These are phyloP conservation scores for Xylaria telfairii DNA, from an alignment of 495 filamentous ascomycete genomes.

Conservation along the genomic window DNA sequence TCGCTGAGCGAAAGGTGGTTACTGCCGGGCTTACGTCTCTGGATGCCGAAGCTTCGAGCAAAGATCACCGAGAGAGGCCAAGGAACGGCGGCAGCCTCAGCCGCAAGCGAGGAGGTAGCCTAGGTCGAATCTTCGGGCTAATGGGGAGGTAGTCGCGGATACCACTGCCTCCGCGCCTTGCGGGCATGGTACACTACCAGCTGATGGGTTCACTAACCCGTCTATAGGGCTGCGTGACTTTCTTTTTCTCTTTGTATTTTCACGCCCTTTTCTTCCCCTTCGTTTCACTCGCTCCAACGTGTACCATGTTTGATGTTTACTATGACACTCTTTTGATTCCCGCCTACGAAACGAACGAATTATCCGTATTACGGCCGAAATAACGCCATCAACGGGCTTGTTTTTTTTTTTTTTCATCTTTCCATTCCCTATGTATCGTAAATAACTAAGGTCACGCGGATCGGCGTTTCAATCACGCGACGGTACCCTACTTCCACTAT, in stretches of 20 bases:
- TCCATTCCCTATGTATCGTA: neutral
- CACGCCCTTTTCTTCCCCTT: neutral
- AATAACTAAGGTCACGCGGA: neutral
- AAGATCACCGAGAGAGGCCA: constrained; percentile 19
- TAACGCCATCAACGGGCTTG: neutral
- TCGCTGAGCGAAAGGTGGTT: constrained; percentile 21
- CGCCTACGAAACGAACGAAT: constrained; percentile 3
- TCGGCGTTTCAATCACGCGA: neutral
- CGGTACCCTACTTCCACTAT: neutral
- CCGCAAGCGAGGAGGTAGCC: constrained; percentile 39
- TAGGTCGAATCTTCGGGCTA: constrained; percentile 38
- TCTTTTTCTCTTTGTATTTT: neutral
- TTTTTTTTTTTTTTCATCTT: too few species aligned
- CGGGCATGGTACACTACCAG: neutral
- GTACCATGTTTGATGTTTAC: constrained; percentile 18
- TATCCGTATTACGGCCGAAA: neutral
- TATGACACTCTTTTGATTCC: neutral
- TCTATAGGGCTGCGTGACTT: neutral
- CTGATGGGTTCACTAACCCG: neutral
- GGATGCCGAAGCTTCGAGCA: constrained; percentile 20
- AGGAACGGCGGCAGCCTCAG: constrained; percentile 19
- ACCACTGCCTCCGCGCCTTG: neutral
- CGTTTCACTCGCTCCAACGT: neutral
- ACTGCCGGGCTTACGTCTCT: neutral
- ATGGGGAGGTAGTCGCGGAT: constrained; percentile 22